These are phyloP conservation scores for Amanita molliuscula DNA, from an alignment of 768 basidiomycete species.

Conservation along the genomic window DNA sequence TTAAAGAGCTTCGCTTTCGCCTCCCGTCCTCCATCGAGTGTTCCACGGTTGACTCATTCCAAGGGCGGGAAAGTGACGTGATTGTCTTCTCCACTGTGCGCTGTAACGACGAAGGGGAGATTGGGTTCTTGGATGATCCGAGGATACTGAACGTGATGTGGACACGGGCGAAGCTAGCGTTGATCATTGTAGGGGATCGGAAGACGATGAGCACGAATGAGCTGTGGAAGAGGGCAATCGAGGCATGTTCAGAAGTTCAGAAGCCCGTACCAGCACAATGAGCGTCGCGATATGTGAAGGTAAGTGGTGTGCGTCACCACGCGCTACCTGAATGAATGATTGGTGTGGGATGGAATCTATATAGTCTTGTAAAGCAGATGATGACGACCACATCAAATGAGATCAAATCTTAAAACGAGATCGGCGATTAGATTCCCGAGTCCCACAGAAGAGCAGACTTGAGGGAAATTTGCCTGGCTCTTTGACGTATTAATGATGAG, in stretches of 20 bases:
- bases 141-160: conserved; percentile 60
- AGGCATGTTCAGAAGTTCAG: conserved; percentile 1
- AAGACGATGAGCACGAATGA: conserved; percentile 5
- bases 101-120: conserved; percentile 42
- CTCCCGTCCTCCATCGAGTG: conserved; percentile 26
- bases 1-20: conserved; percentile 30
- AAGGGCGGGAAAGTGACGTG: conserved; percentile 59
- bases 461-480: too few species aligned
- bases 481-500: too few species aligned
- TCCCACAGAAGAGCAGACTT: too few species aligned
- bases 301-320: too few species aligned
- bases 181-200: conserved; percentile 4
- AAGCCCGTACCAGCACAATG: neutral
- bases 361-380: too few species aligned
- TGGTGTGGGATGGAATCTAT: too few species aligned
- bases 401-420: too few species aligned
- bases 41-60: conserved; percentile 54
- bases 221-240: conserved; percentile 5
- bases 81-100: conserved; percentile 38
- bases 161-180: conserved; percentile 47
- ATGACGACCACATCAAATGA: too few species aligned
- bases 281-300: too few species aligned
- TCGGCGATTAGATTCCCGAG: too few species aligned
- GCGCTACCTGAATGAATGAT: too few species aligned
- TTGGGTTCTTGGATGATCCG: conserved; percentile 56